phyloP scores from a whole-genome alignment of 768 basidiomycete genomes.

The Xerocomellus dryophilus region DNA sequence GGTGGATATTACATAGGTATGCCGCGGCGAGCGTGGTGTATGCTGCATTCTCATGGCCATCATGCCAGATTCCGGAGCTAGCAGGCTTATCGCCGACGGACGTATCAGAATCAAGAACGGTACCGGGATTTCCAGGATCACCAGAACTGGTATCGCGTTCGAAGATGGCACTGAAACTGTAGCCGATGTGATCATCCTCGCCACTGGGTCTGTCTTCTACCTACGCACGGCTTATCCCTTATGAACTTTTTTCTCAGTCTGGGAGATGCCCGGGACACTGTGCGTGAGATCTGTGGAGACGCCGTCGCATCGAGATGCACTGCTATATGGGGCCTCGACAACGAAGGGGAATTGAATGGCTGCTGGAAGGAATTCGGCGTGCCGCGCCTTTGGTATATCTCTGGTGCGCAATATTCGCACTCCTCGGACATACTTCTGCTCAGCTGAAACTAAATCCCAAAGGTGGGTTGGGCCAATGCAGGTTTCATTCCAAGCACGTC shows the following conservation, averaged over 20 bases:
- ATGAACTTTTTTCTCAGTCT: conserved; percentile 31
- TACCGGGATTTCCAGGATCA: conserved; percentile 26
- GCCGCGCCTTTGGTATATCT: conserved; percentile 1
- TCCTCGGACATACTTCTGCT: background rate
- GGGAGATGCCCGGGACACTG: conserved; percentile 38
- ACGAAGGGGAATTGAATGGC: conserved; percentile 56
- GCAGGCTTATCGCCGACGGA: conserved; percentile 42
- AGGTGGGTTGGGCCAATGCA: conserved; percentile 3
- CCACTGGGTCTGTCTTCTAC: conserved; percentile 13
- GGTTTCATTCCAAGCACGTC: conserved; percentile 7
- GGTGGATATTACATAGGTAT: conserved; percentile 41
- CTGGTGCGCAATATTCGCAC: background rate
- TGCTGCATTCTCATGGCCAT: background rate
- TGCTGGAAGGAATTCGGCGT: conserved; percentile 24
- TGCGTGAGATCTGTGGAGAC: conserved; percentile 44
- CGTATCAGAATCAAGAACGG: conserved; percentile 50
- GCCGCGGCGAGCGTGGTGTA: background rate
- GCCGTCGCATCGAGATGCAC: conserved; percentile 42
- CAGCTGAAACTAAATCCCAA: background rate
- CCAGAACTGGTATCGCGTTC: conserved; percentile 21
- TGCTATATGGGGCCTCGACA: conserved; percentile 57
- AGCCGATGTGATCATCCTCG: conserved; percentile 28
- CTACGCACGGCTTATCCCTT: background rate
- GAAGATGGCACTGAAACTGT: conserved; percentile 23
- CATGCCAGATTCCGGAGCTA: conserved; percentile 33